Percentiles rank a stretch among this genome's conserved stretches.
Evolutionary conservation across 208 protist species (phyloP).

Genomic region (Endotrypanum monterogeii): DNA sequence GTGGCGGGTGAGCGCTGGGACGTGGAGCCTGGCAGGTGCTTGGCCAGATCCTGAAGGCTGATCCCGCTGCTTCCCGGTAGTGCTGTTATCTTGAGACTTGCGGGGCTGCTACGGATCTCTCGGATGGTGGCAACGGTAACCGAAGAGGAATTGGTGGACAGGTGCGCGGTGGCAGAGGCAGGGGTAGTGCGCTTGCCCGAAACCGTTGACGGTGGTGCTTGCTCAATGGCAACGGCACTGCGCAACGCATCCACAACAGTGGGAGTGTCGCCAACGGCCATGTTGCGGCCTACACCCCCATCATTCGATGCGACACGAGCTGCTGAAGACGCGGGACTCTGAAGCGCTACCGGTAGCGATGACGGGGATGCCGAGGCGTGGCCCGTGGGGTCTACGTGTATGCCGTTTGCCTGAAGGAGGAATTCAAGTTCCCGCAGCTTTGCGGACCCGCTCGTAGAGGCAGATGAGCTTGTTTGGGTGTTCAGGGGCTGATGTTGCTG

Average conservation of each 20-base stretch:
- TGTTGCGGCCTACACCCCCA: constrained; percentile 7
- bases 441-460: constrained; percentile 17
- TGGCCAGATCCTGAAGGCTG: constrained; percentile 39
- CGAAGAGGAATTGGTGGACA: constrained; percentile 22
- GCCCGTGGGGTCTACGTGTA: constrained; percentile 12
- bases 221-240: constrained; percentile 32
- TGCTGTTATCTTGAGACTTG: constrained; percentile 36
- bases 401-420: constrained; percentile 34
- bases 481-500: constrained; percentile 11
- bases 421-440: constrained; percentile 37
- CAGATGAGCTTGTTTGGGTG: neutral
- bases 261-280: neutral
- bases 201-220: neutral
- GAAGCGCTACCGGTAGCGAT: constrained; percentile 5
- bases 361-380: constrained; percentile 6
- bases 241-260: constrained; percentile 53
- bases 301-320: neutral
- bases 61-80: constrained; percentile 35
- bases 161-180: constrained; percentile 36
- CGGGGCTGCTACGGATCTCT: constrained; percentile 3
- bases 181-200: constrained; percentile 22
- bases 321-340: neutral
- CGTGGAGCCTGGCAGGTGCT: constrained; percentile 33
- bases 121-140: neutral
- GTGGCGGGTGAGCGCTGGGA: constrained; percentile 15